Evolutionary conservation across 768 basidiomycete genomes (phyloP).

Genomic region (Lactarius psammicola): DNA sequence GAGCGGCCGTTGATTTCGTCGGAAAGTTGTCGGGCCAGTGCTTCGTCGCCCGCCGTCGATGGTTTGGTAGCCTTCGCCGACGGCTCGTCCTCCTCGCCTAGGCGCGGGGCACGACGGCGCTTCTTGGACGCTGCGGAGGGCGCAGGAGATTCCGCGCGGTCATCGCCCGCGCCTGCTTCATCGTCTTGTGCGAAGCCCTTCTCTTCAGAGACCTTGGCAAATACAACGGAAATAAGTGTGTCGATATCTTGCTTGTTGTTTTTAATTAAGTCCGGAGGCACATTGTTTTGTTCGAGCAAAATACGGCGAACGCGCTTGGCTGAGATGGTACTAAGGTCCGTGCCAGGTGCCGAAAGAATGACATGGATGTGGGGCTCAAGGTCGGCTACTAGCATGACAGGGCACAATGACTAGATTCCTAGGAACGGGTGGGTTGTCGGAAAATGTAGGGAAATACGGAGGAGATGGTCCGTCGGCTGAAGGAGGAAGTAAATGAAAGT

Average conservation of each 20-base stretch:
- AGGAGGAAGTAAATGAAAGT: neutral
- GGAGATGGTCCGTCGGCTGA: neutral
- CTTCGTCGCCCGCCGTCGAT: conserved; percentile 35
- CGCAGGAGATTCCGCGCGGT: conserved; percentile 7
- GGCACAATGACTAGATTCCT: neutral
- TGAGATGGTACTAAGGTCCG: conserved; percentile 75
- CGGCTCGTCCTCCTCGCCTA: conserved; percentile 30
- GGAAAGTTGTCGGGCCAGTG: conserved; percentile 44
- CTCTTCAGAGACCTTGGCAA: conserved; percentile 51
- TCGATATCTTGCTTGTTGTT: conserved; percentile 69
- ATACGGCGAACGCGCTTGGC: conserved; percentile 87
- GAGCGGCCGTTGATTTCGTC: conserved; percentile 44
- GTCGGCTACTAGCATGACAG: conserved; percentile 37
- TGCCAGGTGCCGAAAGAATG: conserved; percentile 74
- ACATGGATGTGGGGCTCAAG: conserved; percentile 61
- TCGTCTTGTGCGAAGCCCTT: conserved; percentile 28
- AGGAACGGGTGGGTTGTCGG: neutral
- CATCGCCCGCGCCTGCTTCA: conserved; percentile 23
- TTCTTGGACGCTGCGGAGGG: conserved; percentile 22
- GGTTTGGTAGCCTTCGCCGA: conserved; percentile 16
- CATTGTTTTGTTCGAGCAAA: conserved; percentile 52
- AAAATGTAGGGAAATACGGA: neutral
- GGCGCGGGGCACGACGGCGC: conserved; percentile 23
- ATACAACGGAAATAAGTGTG: conserved; percentile 62
- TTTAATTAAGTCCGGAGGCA: conserved; percentile 62